phyloP scores from a whole-genome alignment of 2,329 filamentous ascomycete species.

The Trichophyton rubrum region DNA sequence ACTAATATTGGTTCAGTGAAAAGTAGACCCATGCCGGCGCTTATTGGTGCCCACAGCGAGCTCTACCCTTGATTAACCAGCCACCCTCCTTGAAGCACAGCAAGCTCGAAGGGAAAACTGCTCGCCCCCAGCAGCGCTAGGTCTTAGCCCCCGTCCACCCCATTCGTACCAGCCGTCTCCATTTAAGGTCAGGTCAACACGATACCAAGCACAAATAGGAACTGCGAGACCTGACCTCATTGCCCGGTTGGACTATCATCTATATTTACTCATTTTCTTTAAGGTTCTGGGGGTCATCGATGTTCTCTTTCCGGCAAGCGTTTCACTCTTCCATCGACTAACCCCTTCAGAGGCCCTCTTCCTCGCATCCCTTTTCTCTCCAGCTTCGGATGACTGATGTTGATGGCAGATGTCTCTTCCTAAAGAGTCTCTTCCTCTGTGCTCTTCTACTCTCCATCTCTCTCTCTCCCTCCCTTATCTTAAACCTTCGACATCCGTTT shows the following conservation, averaged over 20 bases:
- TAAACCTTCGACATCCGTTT: background rate
- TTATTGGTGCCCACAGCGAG: slow-evolving; percentile 7
- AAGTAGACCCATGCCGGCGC: slow-evolving; percentile 10
- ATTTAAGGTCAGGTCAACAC: slow-evolving; percentile 1
- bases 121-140: background rate
- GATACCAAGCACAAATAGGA: slow-evolving; percentile 8
- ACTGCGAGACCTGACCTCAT: background rate
- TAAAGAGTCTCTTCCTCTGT: background rate
- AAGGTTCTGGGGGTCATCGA: background rate
- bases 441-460: background rate
- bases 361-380: background rate
- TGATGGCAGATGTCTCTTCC: background rate
- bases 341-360: background rate
- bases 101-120: background rate
- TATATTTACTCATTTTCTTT: background rate
- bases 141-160: slow-evolving; percentile 1
- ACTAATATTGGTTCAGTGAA: slow-evolving; percentile 4
- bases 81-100: slow-evolving; percentile 5
- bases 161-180: slow-evolving; percentile 2
- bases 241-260: slow-evolving; percentile 3
- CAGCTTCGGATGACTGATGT: background rate
- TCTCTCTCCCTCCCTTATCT: background rate
- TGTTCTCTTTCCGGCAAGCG: background rate
- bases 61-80: slow-evolving; percentile 9
- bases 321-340: background rate